Evolutionary conservation across 2,329 filamentous ascomycete species (phyloP), one percentile per base, ranked within the genome.

Genomic region (Amphichorda felina): DNA sequence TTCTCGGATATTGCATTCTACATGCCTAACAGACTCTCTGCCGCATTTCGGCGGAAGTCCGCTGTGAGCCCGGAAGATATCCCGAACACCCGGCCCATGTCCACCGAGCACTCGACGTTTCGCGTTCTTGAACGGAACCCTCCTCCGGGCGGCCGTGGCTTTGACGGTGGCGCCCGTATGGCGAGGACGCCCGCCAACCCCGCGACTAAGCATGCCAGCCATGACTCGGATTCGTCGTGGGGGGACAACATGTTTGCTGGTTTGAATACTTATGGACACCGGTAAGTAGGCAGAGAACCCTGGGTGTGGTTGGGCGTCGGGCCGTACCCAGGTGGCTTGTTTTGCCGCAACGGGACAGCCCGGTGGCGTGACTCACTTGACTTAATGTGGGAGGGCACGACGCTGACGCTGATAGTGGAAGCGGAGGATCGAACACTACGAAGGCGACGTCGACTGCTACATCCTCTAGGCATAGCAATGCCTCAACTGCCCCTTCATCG

Each of bases 401-500:
- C 45, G 52, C 56, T 62, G 52, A 63, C 52, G 54, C 50, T 43
- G 50, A 45, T 51, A 75, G 70, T 48, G 70, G 68, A 53, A 75
- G 71, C 57, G 70, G 70, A 45, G 68, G 71, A 30, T 75, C 72
- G 46, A 75, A 74, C 51, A 74, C 68, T 26, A 76, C 72, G 40
- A 72, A 75, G 54, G 69, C 69, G 40, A 64, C 64, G 34, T 74
- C 70, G 36, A 70, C 66, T 43, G 72, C 76, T 53, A 71, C 69
- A 45, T 76, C 72, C 24, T 77, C 72, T 34, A 67, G 72, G 48
- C 69, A 76, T 50, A 76, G 72, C 53, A 73, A 73, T 53, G 68
- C 64, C 35, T 76, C 72, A n/a, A 76, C 72, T 26, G 62, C 72
- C 25, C 70, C 72, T 10, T 77, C 72, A 3, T 75, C 72, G 4